These are phyloP conservation scores for Epipyxis sp. DNA, from an alignment of 108 stramenopile genomes.

Conservation along the genomic window DNA sequence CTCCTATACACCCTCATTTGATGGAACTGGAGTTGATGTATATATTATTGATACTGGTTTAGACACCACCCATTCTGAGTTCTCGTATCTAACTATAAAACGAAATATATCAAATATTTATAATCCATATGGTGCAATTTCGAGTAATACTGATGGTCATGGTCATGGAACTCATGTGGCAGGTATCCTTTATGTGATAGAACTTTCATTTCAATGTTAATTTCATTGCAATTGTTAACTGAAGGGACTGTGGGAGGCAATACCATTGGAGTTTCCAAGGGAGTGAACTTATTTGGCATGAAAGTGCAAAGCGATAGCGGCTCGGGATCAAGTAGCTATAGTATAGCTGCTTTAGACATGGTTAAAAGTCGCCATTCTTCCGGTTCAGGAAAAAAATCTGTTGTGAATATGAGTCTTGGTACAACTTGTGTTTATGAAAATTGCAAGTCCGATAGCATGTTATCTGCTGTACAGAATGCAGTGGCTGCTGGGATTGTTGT, in stretches of 20 bases:
- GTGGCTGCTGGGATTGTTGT: neutral
- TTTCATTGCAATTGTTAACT: too few relatives aligned
- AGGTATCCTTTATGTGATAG: too few relatives aligned
- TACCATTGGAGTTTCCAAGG: slow-evolving; percentile 15
- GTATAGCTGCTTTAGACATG: neutral
- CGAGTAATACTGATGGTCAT: slow-evolving; percentile 10
- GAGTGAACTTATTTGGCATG: neutral
- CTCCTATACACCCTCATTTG: neutral
- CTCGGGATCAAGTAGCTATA: neutral
- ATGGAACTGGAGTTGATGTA: slow-evolving; percentile 1
- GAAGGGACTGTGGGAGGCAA: slow-evolving; percentile 21
- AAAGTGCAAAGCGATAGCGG: neutral
- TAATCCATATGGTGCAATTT: neutral
- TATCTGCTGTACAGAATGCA: neutral
- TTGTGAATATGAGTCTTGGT: neutral
- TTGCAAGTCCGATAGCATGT: neutral
- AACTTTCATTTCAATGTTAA: too few relatives aligned
- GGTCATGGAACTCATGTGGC: slow-evolving; percentile 29
- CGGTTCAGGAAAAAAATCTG: neutral
- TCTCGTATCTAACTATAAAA: neutral
- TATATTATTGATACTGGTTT: slow-evolving; percentile 30
- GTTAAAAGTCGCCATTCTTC: neutral
- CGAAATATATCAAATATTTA: neutral
- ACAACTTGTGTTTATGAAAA: neutral
- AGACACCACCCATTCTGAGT: slow-evolving; percentile 27